A percentile compares a stretch with the other conserved stretches of the same genome.
Conservation (phyloP, 305 asterid species). For the Ajuga reptans region DNA sequence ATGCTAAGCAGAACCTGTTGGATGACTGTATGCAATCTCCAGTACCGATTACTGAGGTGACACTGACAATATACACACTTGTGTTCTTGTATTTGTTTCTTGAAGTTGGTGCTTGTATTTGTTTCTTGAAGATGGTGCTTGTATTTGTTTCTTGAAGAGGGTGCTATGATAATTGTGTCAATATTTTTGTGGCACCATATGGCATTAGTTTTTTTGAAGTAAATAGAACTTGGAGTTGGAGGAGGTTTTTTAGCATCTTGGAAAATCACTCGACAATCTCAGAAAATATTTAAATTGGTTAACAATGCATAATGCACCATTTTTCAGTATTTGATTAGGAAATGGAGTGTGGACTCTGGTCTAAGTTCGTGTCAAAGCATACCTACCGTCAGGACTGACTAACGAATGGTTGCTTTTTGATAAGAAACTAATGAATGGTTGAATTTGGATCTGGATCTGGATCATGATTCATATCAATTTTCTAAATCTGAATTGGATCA, state of each 20-base stretch:
- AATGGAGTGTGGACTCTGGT: neutral
- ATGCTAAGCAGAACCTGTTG: constrained; percentile 2
- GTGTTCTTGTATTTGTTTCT: constrained; percentile 6
- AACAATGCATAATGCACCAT: neutral
- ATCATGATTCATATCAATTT: neutral
- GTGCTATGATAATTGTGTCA: neutral
- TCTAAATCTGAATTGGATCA: neutral
- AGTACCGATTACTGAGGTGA: neutral
- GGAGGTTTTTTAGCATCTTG: neutral
- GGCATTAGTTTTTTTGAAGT: neutral
- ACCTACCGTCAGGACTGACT: neutral
- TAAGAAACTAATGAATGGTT: neutral
- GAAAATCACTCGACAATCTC: neutral
- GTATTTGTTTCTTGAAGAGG: neutral
- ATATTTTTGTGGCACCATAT: neutral
- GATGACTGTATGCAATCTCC: neutral
- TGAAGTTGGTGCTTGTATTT: no score
- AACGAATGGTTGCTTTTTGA: neutral
- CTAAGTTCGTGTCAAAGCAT: neutral
- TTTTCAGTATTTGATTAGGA: neutral
- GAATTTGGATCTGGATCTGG: neutral
- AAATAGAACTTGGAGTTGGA: neutral
- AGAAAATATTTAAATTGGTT: neutral
- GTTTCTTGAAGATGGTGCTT: neutral
- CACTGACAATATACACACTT: neutral